Evolutionary conservation across 495 filamentous ascomycete species (phyloP).

Genomic region (Chaetomium cochliodes): DNA sequence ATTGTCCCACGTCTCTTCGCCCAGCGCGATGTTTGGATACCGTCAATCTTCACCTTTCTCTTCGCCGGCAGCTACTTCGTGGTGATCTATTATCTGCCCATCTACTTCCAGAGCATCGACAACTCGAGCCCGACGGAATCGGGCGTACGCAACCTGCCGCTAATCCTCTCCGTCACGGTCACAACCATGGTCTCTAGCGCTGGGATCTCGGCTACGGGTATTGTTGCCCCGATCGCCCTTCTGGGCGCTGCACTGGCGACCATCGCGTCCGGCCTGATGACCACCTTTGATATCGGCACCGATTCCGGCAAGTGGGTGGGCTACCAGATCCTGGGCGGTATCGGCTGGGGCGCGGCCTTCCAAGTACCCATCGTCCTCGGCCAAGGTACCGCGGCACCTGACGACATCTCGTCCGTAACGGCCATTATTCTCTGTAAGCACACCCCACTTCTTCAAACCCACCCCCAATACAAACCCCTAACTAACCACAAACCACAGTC

Average conservation of each 20-base stretch:
- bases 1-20: constrained; percentile 47
- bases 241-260: constrained; percentile 57
- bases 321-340: constrained; percentile 58
- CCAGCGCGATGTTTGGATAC: constrained; percentile 44
- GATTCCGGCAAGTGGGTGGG: constrained; percentile 53
- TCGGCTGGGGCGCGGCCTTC: constrained; percentile 51
- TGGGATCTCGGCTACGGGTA: constrained; percentile 47
- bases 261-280: constrained; percentile 52
- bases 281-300: constrained; percentile 48
- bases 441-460: background rate
- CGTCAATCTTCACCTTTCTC: constrained; percentile 41
- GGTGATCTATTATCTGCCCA: constrained; percentile 59
- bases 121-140: constrained; percentile 45
- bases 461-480: background rate
- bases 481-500: constrained; percentile 46
- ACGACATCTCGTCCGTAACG: constrained; percentile 35
- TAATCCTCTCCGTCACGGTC: constrained; percentile 52
- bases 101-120: constrained; percentile 61
- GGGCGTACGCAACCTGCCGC: constrained; percentile 54
- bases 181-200: constrained; percentile 48
- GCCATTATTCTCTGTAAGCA: constrained; percentile 53
- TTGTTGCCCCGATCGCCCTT: constrained; percentile 52
- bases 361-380: constrained; percentile 56
- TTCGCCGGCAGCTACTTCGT: constrained; percentile 48
- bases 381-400: constrained; percentile 50